Evolutionary conservation across 768 basidiomycete genomes (phyloP), one percentile per base, ranked within the genome.

Genomic region (Phaffia tasmanica): DNA sequence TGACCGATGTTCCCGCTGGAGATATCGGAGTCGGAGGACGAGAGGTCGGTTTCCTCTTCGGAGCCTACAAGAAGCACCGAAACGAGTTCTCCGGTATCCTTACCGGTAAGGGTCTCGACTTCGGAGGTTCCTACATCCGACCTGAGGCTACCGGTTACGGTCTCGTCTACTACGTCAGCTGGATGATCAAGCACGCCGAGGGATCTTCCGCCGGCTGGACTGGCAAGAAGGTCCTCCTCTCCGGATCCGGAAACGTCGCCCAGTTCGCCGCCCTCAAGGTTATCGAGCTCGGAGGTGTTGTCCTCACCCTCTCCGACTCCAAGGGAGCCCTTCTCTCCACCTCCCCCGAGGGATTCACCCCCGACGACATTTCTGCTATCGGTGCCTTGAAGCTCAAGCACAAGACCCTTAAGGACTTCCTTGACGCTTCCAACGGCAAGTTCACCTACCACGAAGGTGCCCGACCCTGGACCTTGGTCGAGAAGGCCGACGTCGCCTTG

Each of bases 61-160:
- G 86, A 71, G 84, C 85, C 42, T 88, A 88, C 81, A 87, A 85
- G 81, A 83, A 82, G 75, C 77, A 83, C 74, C 78, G 81, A 70
- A 86, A 87, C 76, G 85, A 87, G 78, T 87, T 82, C 73, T 78
- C 81, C 62, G 79, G 79, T 74, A 75, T 88, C 77, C 80, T 88
- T 70, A 88, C 86, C 48, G 86, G 85, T 19, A 86, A 86, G 77
- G 85, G 85, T 54, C 75, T 80, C 68, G 77, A 80, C 74, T 86
- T 84, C 83, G 85, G 85, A 77, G 85, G 86, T 71, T 84, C 82
- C 70, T 80, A 80, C 79, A 86, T 87, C 75, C 82, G 86, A 65
- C 85, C 86, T 27, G 86, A 87, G 75, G 86, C 85, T 56, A 83
- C 84, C 63, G 81, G 85, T 35, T 87, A 83, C 74, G 86, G 86